Evolutionary conservation across 192 early-diverging fungal genomes (phyloP), one percentile per base, ranked within the genome.

Genomic region (Coemansia aciculifera): DNA sequence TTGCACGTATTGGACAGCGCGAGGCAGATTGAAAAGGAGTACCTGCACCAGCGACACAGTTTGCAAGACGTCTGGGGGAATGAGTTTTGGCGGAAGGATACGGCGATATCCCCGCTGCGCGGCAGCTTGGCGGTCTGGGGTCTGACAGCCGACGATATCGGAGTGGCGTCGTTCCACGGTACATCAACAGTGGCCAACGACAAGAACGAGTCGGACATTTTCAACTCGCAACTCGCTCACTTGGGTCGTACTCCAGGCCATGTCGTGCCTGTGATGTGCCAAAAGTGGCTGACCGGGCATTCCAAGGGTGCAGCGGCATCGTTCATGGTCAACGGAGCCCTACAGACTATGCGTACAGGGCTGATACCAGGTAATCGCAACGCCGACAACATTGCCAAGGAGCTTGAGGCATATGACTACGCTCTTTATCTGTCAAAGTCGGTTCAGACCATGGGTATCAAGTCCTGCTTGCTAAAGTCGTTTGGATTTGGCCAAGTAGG

Each of bases 401-500:
- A 86, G 17, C 85, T 96, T 72, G 77, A 82, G 38, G 81, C 93
- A 63, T 93, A 87, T 73, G 89, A 93, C 63, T 83, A 94, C 74
- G 85, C 93, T 43, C 71, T 94, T 7, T 96, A 93, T 82, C 90
- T 92, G 23, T 91, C 89, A 51, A 88, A 87, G 44, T 85, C 89
- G 23, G 90, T 96, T 67, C 90, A 93, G 73, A 96, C 94, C 29
- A 88, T 92, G 72, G 93, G 94, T 75, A 70, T 96, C 79, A 92
- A 92, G 81, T 93, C 94, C 17, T 93, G 87, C 78, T 66, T 95
- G 54, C 87, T 96, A 69, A 95, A 95, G 80, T 89, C 87, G 39
- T 96, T 96, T 75, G 94, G 94, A 56, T 96, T 96, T 80, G 94
- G 94, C 59, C 94, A 96, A 81, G 93, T 90, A 66, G 94, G 94